Conservation (phyloP, 805 yeast species). For the Suhomyces faveliae region DNA sequence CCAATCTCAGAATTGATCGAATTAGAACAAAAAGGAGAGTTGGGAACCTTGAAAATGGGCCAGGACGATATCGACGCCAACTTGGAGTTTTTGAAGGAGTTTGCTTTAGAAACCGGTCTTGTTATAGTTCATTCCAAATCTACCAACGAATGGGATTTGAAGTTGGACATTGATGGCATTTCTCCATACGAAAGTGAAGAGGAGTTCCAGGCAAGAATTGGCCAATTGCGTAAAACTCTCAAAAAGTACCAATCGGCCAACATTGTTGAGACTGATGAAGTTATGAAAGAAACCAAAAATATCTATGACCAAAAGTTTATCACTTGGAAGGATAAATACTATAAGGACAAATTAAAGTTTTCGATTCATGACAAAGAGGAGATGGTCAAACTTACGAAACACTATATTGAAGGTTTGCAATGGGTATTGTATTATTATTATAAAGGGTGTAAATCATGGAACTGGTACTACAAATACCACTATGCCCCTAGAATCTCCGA, state of each 20-base stretch:
- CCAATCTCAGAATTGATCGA: conserved; percentile 34
- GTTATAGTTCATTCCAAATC: conserved; percentile 63
- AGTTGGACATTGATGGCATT: conserved; percentile 71
- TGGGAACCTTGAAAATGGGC: conserved; percentile 41
- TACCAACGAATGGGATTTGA: conserved; percentile 54
- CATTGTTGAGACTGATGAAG: conserved; percentile 58
- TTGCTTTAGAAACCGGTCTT: conserved; percentile 67
- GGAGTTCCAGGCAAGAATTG: conserved; percentile 54
- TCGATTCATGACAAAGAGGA: conserved; percentile 58
- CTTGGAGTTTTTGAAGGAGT: conserved; percentile 57
- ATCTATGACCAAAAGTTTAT: conserved; percentile 73
- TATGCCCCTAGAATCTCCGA: conserved; percentile 95
- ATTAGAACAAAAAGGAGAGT: conserved; percentile 28
- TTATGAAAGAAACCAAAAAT: conserved; percentile 48
- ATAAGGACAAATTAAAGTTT: conserved; percentile 75
- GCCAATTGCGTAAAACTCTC: conserved; percentile 50
- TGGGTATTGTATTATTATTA: conserved; percentile 95
- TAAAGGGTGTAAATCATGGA: conserved; percentile 91
- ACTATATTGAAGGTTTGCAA: conserved; percentile 91
- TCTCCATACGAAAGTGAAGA: conserved; percentile 66
- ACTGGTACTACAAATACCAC: conserved; percentile 88
- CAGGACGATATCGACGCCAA: conserved; percentile 46
- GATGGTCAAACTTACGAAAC: conserved; percentile 64
- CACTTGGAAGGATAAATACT: conserved; percentile 83
- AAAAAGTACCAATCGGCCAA: conserved; percentile 67